Percentiles rank a stretch among this genome's conserved stretches.
Conservation (phyloP, 306 rosid genomes). For the Fragaria vesca region DNA sequence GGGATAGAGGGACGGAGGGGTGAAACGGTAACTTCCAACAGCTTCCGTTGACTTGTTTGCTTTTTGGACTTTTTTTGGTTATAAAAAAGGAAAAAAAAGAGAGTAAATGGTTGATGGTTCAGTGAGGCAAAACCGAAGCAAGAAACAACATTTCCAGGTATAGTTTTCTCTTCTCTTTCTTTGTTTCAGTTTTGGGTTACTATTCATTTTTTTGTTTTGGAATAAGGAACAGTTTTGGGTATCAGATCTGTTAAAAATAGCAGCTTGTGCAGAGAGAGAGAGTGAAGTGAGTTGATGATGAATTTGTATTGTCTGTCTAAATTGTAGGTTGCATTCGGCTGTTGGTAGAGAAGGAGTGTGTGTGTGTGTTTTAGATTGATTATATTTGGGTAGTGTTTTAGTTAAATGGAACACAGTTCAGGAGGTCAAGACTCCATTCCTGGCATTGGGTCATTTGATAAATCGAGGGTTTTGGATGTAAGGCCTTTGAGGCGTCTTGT, state of each 20-base stretch:
- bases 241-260: neutral
- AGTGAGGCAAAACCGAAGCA: too few species aligned
- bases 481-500: constrained; percentile 78
- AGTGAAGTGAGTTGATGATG: neutral
- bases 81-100: too few species aligned
- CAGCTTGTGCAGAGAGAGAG: neutral
- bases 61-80: too few species aligned
- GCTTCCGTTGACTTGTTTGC: too few species aligned
- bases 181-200: too few species aligned
- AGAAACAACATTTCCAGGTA: too few species aligned
- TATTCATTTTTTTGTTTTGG: neutral
- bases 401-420: constrained; percentile 56
- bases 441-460: constrained; percentile 60
- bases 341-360: too few species aligned
- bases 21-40: too few species aligned
- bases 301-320: neutral
- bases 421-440: constrained; percentile 60
- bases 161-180: too few species aligned
- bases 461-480: constrained; percentile 80
- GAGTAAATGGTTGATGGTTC: too few species aligned
- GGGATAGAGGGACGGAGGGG: too few species aligned
- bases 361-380: neutral
- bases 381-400: constrained; percentile 14
- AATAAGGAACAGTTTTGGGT: neutral
- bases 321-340: neutral